Base-by-base conservation (phyloP, 2,329 filamentous ascomycete genomes). In the Fusarium oligoseptatum region DNA sequence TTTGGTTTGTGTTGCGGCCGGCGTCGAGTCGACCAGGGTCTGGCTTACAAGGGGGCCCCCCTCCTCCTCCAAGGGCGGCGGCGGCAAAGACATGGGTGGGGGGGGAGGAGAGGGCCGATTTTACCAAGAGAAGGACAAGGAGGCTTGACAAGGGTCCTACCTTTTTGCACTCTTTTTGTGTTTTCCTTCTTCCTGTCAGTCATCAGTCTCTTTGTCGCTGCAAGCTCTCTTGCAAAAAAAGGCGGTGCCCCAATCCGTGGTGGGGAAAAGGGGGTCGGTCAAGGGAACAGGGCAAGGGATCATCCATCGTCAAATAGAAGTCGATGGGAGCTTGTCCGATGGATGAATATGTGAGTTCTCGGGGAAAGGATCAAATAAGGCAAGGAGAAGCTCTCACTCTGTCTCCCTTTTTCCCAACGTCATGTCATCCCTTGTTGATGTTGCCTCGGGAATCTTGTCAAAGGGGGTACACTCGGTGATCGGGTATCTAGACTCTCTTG, bases 41-140 rank as follows among this genome's bases (percentile, higher is more conserved):
- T 73, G 70, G 66, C 71, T 74, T 75, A 70, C 72, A 74, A 74
- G 71, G 72, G 72, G 64, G 41, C 55, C 50, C 50, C 45, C 43
- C 45, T 22, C 22, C 24, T 27, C 24, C 45, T 27, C 24, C 57
- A 74, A 74, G 56, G 70, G 56, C 60, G 61, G 37, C 45, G 45
- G 45, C 45, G 45, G 45, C 45, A 50, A 64, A 68, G 66, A 66
- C 68, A 72, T 50, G 72, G 71, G 68, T 48, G 39, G 27, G 45
- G 63, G 63, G 58, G 22, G 41, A 20, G 20, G 20, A 36, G 52
- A 56, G 34, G 71, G 64, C 34, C 39, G 12, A 24, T 22, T 45
- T 45, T 45, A 45, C 41, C 41, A 45, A 45, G 41, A 45, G 41
- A 45, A 45, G 41, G 41, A 45, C 41, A 45, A 45, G 32, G 32